Conservation (phyloP, 2,329 filamentous ascomycete species). For the Ascochyta rabiei region DNA sequence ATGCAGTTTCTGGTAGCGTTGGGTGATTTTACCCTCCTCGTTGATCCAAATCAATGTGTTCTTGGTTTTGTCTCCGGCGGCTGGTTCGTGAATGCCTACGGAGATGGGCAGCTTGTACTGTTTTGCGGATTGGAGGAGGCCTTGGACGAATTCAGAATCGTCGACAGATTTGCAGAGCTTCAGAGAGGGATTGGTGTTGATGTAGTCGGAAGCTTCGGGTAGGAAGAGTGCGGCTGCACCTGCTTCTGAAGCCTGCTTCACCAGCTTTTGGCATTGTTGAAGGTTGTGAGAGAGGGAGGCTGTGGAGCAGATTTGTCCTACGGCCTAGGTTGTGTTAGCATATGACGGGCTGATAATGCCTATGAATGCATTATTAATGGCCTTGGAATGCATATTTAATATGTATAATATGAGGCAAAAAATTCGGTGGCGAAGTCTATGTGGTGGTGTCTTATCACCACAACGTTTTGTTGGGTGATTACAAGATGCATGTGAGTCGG, state of each 20-base stretch:
- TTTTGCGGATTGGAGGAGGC: conserved; percentile 72
- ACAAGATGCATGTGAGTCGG: not conserved
- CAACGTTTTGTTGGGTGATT: not conserved
- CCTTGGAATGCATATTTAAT: not conserved
- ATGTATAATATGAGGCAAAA: no score
- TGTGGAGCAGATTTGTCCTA: conserved; percentile 90
- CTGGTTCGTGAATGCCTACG: conserved; percentile 76
- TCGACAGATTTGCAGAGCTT: conserved; percentile 71
- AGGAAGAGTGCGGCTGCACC: conserved; percentile 89
- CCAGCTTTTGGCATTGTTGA: conserved; percentile 73
- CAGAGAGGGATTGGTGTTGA: conserved; percentile 70
- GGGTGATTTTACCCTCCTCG: conserved; percentile 62
- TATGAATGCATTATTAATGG: no score
- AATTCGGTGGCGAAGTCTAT: not conserved
- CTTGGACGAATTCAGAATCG: conserved; percentile 74
- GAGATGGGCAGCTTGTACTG: conserved; percentile 72
- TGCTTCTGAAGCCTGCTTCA: conserved; percentile 73
- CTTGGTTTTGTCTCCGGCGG: conserved; percentile 59
- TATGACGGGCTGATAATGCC: not conserved
- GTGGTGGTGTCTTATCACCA: not conserved
- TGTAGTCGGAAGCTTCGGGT: conserved; percentile 90
- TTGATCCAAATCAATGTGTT: conserved; percentile 73
- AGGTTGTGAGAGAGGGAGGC: conserved; percentile 79
- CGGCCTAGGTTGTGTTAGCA: conserved; percentile 62
- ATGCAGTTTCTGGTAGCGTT: conserved; percentile 86